Percentiles rank a stretch among this genome's conserved stretches.
These are phyloP conservation scores for Domatiomyces globalis DNA, from an alignment of 2,329 filamentous ascomycete genomes.

Conservation along the genomic window DNA sequence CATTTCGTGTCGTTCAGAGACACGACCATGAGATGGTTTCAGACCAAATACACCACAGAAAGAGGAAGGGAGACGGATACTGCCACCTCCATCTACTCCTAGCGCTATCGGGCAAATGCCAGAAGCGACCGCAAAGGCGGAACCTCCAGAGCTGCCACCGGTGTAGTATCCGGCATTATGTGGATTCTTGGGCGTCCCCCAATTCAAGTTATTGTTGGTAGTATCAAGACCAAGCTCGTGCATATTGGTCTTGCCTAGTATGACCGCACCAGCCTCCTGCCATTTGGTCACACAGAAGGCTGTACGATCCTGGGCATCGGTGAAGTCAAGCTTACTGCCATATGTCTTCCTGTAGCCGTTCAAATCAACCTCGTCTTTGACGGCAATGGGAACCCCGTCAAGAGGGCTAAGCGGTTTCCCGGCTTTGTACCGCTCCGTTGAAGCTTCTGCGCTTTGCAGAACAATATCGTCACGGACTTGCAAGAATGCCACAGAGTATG, in stretches of 20 bases:
- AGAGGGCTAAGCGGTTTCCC: conserved; percentile 54
- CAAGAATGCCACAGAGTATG: conserved; percentile 61
- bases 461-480: conserved; percentile 50
- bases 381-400: conserved; percentile 68
- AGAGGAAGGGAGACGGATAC: conserved; percentile 55
- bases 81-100: conserved; percentile 64
- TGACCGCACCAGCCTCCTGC: conserved; percentile 58
- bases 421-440: conserved; percentile 55
- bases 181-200: conserved; percentile 64
- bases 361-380: conserved; percentile 69
- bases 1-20: conserved; percentile 45
- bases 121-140: conserved; percentile 53
- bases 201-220: conserved; percentile 65
- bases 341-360: conserved; percentile 54
- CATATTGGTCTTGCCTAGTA: conserved; percentile 66
- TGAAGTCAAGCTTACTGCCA: conserved; percentile 49
- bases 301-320: conserved; percentile 35
- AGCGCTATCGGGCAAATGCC: conserved; percentile 63
- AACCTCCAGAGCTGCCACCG: conserved; percentile 68
- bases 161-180: conserved; percentile 64
- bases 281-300: conserved; percentile 58
- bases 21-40: conserved; percentile 59
- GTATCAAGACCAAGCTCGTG: conserved; percentile 69
- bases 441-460: conserved; percentile 54
- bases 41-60: conserved; percentile 74